Evolutionary conservation across 495 filamentous ascomycete species (phyloP).

Genomic region (Annulohypoxylon moriforme): DNA sequence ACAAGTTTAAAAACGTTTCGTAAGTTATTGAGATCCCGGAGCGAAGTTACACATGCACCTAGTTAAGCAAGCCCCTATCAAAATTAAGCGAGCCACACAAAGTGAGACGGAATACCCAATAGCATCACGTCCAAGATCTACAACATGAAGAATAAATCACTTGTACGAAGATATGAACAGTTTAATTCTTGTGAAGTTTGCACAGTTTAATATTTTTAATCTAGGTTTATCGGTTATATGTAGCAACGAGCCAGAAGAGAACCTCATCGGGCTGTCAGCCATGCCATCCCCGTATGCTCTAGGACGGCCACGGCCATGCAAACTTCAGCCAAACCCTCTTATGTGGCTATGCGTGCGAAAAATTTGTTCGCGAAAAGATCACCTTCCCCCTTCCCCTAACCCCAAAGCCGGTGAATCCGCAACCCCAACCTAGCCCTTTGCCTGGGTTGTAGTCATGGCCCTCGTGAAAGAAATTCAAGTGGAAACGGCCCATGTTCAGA

Average conservation of each 20-base stretch:
- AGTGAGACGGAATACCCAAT: too few relatives aligned
- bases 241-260: constrained; percentile 32
- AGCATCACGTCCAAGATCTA: neutral
- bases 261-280: constrained; percentile 28
- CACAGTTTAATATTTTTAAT: constrained; percentile 47
- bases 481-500: constrained; percentile 33
- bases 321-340: constrained; percentile 40
- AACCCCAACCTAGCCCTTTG: constrained; percentile 41
- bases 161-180: neutral
- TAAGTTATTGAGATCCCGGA: neutral
- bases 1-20: neutral
- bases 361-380: constrained; percentile 19
- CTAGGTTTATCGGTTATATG: constrained; percentile 45
- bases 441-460: constrained; percentile 46
- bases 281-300: neutral
- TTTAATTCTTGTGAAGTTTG: constrained; percentile 30
- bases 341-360: constrained; percentile 26
- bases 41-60: neutral
- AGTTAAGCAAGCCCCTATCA: neutral
- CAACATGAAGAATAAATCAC: neutral
- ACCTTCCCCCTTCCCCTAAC: constrained; percentile 16
- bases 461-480: constrained; percentile 43
- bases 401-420: constrained; percentile 27
- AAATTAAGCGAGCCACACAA: neutral
- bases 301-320: constrained; percentile 22